phyloP scores from a whole-genome alignment of 768 basidiomycete species.

The Leucosporidium yakuticum region DNA sequence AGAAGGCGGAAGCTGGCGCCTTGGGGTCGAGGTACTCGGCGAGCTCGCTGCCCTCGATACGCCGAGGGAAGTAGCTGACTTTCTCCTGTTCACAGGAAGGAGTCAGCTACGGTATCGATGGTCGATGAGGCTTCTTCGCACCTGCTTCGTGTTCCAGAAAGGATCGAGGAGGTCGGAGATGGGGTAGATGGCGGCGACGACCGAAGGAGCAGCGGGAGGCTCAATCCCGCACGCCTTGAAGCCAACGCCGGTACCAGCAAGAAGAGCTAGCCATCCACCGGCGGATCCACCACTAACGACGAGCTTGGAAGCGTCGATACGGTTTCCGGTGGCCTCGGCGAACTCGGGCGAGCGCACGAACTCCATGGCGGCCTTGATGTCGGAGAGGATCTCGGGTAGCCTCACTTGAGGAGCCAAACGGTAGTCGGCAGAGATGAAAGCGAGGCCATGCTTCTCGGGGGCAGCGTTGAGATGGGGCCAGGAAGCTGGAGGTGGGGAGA shows the following conservation, averaged over 20 bases:
- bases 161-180: conserved; percentile 30
- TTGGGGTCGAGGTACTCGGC: conserved; percentile 20
- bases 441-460: conserved; percentile 26
- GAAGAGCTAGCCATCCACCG: conserved; percentile 32
- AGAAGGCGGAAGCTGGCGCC: not conserved
- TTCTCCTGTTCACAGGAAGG: not conserved
- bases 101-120: not conserved
- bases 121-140: not conserved
- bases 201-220: conserved; percentile 10
- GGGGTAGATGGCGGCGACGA: conserved; percentile 32
- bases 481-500: not conserved
- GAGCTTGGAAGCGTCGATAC: conserved; percentile 19
- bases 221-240: conserved; percentile 27
- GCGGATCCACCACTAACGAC: conserved; percentile 23
- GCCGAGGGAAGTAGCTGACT: conserved; percentile 27
- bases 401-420: conserved; percentile 44
- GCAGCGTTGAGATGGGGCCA: conserved; percentile 41
- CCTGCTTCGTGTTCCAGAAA: conserved; percentile 32
- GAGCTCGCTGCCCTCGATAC: conserved; percentile 23
- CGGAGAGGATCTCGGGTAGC: conserved; percentile 42
- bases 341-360: conserved; percentile 28
- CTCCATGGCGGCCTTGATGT: conserved; percentile 34
- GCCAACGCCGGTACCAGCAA: conserved; percentile 25
- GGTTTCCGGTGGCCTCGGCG: conserved; percentile 6
- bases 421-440: conserved; percentile 44